These are phyloP conservation scores for Trichaptum fuscoviolaceum DNA, from an alignment of 768 basidiomycete genomes.

Conservation along the genomic window DNA sequence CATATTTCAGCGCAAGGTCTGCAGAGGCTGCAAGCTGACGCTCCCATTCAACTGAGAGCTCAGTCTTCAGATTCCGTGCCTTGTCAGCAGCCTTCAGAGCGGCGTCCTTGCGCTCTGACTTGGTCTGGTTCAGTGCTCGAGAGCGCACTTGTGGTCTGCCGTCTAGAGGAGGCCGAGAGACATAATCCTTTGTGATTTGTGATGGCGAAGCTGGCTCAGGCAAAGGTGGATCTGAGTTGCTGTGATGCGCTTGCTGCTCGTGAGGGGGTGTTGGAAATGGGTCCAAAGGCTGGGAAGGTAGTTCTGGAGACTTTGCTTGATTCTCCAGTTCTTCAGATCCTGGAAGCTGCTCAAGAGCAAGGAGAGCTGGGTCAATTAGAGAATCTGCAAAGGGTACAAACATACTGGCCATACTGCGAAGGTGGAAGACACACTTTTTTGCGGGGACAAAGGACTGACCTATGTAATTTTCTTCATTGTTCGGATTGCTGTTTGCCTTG, in stretches of 20 bases:
- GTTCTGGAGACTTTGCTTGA: not conserved
- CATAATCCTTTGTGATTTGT: too few relatives aligned
- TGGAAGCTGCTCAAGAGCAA: too few relatives aligned
- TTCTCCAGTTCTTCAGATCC: too few relatives aligned
- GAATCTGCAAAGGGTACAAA: not conserved
- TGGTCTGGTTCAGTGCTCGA: not conserved
- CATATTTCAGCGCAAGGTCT: not conserved
- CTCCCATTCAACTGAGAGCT: not conserved
- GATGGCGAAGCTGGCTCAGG: too few relatives aligned
- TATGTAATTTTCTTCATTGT: not conserved
- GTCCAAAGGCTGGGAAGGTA: not conserved
- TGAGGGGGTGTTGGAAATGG: not conserved
- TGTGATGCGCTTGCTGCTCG: too few relatives aligned
- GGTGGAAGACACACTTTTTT: too few relatives aligned
- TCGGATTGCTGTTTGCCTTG: not conserved
- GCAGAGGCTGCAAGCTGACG: not conserved
- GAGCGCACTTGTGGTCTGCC: not conserved
- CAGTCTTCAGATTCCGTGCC: not conserved
- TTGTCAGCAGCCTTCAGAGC: not conserved
- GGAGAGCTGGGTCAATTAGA: not conserved
- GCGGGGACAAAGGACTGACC: not conserved
- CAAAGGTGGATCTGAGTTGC: too few relatives aligned
- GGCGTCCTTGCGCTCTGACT: not conserved
- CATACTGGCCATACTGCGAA: not conserved
- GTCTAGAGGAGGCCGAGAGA: not conserved